A percentile compares a stretch with the other conserved stretches of the same genome.
Conservation (phyloP, 495 filamentous ascomycete genomes). For the Penicillium bovifimosum region DNA sequence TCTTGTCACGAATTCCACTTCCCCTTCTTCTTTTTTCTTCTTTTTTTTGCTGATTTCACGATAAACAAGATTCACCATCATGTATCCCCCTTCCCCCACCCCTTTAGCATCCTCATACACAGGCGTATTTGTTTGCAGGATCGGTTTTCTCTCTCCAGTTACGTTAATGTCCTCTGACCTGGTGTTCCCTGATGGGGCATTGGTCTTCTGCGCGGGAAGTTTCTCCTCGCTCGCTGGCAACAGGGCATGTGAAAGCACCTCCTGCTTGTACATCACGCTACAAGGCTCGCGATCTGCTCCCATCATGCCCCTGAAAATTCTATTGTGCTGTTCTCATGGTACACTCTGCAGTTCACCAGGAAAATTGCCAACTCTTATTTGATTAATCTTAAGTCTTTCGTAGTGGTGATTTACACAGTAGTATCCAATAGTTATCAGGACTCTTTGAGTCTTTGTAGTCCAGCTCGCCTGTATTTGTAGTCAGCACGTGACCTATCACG, state of each 20-base stretch:
- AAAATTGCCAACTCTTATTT: slow-evolving; percentile 14
- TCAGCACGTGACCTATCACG: no score
- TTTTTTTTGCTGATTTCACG: slow-evolving; percentile 36
- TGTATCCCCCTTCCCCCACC: slow-evolving; percentile 41
- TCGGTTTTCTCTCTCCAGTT: slow-evolving; percentile 24
- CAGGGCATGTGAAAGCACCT: slow-evolving; percentile 7
- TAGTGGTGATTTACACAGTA: neutral
- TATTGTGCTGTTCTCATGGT: slow-evolving; percentile 17
- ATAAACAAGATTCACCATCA: slow-evolving; percentile 57
- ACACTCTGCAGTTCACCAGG: slow-evolving; percentile 17
- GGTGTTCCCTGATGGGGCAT: slow-evolving; percentile 11
- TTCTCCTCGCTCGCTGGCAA: slow-evolving; percentile 12
- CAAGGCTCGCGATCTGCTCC: slow-evolving; percentile 1
- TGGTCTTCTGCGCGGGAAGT: slow-evolving; percentile 8
- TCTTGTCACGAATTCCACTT: slow-evolving; percentile 21
- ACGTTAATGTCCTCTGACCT: slow-evolving; percentile 25
- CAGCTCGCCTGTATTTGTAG: no score
- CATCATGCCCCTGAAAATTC: slow-evolving; percentile 9
- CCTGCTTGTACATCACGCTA: slow-evolving; percentile 3
- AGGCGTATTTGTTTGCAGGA: slow-evolving; percentile 40
- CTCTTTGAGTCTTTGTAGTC: no score
- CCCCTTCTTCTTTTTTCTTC: slow-evolving; percentile 6
- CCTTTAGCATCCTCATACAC: slow-evolving; percentile 43
- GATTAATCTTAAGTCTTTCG: neutral
- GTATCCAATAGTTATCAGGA: no score